These are phyloP conservation scores for Colletotrichum liriopes DNA, from an alignment of 2,329 filamentous ascomycete genomes.

Conservation along the genomic window DNA sequence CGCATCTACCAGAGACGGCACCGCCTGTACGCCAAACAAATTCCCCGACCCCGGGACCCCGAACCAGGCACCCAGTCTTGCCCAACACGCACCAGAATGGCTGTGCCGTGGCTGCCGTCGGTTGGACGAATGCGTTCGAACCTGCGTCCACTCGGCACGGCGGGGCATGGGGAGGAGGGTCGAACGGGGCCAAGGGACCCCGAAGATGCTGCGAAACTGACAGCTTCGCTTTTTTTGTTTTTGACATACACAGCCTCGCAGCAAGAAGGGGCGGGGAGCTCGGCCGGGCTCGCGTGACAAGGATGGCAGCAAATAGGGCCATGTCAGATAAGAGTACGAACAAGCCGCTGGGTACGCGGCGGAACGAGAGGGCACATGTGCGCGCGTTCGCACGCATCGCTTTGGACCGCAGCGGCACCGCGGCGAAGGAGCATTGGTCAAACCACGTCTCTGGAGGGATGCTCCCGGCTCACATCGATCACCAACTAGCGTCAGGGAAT, in stretches of 20 bases:
- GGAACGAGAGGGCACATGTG: conserved; percentile 16
- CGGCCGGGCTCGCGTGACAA: neutral
- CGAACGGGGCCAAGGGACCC: conserved; percentile 11
- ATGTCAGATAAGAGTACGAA: neutral
- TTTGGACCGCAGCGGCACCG: conserved; percentile 8
- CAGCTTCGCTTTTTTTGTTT: conserved; percentile 9
- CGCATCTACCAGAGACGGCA: conserved; percentile 30
- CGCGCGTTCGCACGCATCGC: conserved; percentile 2
- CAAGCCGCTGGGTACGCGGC: conserved; percentile 9
- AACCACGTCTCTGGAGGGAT: conserved; percentile 21
- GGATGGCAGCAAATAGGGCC: neutral
- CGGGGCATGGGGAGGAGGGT: conserved; percentile 9
- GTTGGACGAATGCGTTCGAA: conserved; percentile 21
- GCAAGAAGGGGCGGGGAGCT: conserved; percentile 14
- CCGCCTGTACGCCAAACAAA: conserved; percentile 29
- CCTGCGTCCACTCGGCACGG: conserved; percentile 22
- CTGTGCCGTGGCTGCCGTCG: conserved; percentile 24
- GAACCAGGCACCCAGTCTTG: neutral
- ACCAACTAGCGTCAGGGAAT: neutral
- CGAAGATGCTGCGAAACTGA: conserved; percentile 11
- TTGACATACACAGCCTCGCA: conserved; percentile 34
- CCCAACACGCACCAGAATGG: neutral
- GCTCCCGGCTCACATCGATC: conserved; percentile 13
- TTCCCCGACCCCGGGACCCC: conserved; percentile 30
- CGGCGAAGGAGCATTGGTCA: neutral